A percentile compares a stretch with the other conserved stretches of the same genome.
Evolutionary conservation across 2,329 filamentous ascomycete species (phyloP).

Genomic region (Aspergillus candidus): DNA sequence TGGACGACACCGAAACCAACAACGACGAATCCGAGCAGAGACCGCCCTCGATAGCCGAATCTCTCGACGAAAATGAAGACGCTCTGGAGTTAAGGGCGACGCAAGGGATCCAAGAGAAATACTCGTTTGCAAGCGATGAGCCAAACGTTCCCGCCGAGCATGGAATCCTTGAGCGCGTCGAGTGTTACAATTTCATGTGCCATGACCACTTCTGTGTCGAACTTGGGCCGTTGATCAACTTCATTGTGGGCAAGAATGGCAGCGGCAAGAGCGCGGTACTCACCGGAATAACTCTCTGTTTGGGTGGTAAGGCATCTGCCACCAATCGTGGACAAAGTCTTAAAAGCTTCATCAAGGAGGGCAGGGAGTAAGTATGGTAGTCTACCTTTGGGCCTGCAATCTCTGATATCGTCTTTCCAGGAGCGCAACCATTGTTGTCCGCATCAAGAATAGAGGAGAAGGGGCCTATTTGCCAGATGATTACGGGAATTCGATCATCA

Average conservation of each 20-base stretch:
- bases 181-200: conserved; percentile 94
- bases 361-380: conserved; percentile 56
- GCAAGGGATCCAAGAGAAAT: conserved; percentile 53
- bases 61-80: conserved; percentile 29
- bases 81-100: conserved; percentile 55
- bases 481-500: conserved; percentile 77
- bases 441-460: conserved; percentile 82
- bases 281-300: conserved; percentile 84
- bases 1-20: conserved; percentile 10
- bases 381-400: neutral
- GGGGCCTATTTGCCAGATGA: conserved; percentile 76
- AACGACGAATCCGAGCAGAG: conserved; percentile 18
- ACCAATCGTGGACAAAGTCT: conserved; percentile 89
- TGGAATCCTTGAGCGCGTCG: conserved; percentile 81
- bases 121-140: conserved; percentile 44
- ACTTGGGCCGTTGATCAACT: conserved; percentile 93
- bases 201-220: conserved; percentile 74
- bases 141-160: conserved; percentile 73
- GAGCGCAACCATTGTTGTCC: conserved; percentile 64
- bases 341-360: conserved; percentile 87
- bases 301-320: conserved; percentile 88
- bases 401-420: conserved; percentile 21
- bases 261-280: conserved; percentile 96
- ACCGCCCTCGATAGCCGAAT: conserved; percentile 15
- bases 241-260: conserved; percentile 95